Conservation (phyloP, 192 early-diverging fungal genomes). For the Rhizoclosmatium sp. region DNA sequence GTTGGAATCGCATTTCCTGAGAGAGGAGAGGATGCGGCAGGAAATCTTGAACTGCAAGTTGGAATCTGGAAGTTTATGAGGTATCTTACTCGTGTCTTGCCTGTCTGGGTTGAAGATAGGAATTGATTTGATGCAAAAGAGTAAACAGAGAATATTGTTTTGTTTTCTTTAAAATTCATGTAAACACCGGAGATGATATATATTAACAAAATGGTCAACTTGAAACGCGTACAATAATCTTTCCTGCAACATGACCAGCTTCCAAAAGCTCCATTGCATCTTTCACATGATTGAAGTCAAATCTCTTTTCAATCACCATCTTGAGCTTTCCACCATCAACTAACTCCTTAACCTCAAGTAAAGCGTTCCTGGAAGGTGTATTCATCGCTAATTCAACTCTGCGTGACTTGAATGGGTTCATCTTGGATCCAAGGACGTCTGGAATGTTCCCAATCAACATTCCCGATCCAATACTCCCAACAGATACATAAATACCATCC, state of each 20-base stretch:
- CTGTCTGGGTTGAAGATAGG: neutral
- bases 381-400: neutral
- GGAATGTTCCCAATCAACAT: neutral
- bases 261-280: neutral
- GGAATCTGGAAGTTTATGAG: slow-evolving; percentile 36
- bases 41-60: slow-evolving; percentile 32
- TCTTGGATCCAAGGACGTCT: neutral
- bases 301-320: neutral
- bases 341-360: neutral
- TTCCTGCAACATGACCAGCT: neutral
- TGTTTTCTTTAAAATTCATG: too few relatives aligned
- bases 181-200: too few relatives aligned
- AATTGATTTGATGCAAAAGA: too few relatives aligned
- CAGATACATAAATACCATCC: neutral
- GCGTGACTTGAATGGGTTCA: neutral
- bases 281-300: neutral
- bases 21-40: slow-evolving; percentile 21
- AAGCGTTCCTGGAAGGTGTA: neutral
- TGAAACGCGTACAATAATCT: neutral
- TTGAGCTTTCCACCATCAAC: neutral
- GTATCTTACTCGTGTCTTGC: neutral
- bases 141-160: too few relatives aligned
- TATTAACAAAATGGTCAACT: too few relatives aligned
- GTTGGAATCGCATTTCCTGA: slow-evolving; percentile 36
- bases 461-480: neutral